A percentile compares a stretch with the other conserved stretches of the same genome.
Conservation (phyloP, 331 rosid species). For the Acacia pycnantha region DNA sequence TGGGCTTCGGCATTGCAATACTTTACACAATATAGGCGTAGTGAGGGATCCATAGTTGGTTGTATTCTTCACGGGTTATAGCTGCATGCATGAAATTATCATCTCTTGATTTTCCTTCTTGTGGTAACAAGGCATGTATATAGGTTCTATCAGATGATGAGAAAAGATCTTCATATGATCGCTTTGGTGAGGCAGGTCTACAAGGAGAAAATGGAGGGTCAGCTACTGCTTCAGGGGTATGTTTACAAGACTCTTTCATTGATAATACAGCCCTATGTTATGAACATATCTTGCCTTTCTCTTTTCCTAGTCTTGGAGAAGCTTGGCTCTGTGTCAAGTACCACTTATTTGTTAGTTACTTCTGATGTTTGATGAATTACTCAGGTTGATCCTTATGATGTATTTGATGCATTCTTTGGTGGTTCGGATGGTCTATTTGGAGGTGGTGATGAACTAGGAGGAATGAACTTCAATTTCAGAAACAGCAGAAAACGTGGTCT, state of each 20-base stretch:
- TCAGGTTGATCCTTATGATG: constrained; percentile 84
- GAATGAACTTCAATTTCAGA: constrained; percentile 60
- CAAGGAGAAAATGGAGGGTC: constrained; percentile 66
- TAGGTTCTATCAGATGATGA: constrained; percentile 97
- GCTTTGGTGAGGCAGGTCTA: constrained; percentile 89
- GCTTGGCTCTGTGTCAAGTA: background rate
- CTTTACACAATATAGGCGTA: constrained; percentile 14
- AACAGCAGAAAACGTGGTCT: constrained; percentile 46
- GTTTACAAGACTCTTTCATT: constrained; percentile 33
- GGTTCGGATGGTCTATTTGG: constrained; percentile 69
- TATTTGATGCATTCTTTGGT: constrained; percentile 76
- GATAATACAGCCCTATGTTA: constrained; percentile 1
- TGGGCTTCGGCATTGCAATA: constrained; percentile 15
- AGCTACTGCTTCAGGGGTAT: constrained; percentile 68
- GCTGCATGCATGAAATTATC: constrained; percentile 21
- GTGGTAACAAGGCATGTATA: constrained; percentile 62
- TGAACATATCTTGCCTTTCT: background rate
- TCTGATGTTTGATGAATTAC: constrained; percentile 26
- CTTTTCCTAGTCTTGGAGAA: background rate
- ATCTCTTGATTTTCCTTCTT: constrained; percentile 36
- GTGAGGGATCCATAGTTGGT: constrained; percentile 18
- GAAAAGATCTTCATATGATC: constrained; percentile 93
- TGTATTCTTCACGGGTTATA: constrained; percentile 17
- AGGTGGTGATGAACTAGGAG: constrained; percentile 59
- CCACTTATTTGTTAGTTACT: constrained; percentile 22